Evolutionary conservation across 768 basidiomycete species (phyloP).

Genomic region (Suillus decipiens): DNA sequence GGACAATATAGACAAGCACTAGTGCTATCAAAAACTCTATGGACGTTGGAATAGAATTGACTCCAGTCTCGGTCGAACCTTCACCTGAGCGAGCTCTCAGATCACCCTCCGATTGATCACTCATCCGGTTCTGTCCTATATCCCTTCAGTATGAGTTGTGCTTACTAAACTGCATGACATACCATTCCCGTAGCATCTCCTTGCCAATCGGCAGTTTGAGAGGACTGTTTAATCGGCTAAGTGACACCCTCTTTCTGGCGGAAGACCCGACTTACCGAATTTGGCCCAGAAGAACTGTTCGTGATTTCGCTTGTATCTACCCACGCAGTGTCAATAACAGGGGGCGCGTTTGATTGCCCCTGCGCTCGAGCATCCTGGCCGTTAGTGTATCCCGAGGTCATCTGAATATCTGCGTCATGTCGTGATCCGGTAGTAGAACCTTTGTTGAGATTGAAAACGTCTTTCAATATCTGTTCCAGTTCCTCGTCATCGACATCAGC

Average conservation of each 20-base stretch:
- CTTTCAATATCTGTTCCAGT: slow-evolving; percentile 30
- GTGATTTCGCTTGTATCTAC: not conserved
- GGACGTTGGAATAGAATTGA: not conserved
- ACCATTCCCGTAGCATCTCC: not conserved
- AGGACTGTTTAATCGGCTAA: not conserved
- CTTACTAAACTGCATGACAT: not conserved
- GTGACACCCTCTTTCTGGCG: not conserved
- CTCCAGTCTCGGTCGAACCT: not conserved
- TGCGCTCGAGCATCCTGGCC: not conserved
- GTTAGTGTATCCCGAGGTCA: not conserved
- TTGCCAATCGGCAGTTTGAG: not conserved
- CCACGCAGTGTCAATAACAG: not conserved
- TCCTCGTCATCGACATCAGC: slow-evolving; percentile 30
- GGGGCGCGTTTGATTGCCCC: not conserved
- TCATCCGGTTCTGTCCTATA: slow-evolving; percentile 1
- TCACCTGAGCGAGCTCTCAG: not conserved
- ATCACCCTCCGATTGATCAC: not conserved
- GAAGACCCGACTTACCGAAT: not conserved
- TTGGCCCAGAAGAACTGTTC: not conserved
- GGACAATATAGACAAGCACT: not conserved
- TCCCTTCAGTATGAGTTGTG: not conserved
- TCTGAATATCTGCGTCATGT: not conserved
- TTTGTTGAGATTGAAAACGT: slow-evolving; percentile 31
- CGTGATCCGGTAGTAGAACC: not conserved
- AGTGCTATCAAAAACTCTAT: not conserved